Conservation (phyloP, 2,329 filamentous ascomycete species). For the Rugonectria rugulosa region DNA sequence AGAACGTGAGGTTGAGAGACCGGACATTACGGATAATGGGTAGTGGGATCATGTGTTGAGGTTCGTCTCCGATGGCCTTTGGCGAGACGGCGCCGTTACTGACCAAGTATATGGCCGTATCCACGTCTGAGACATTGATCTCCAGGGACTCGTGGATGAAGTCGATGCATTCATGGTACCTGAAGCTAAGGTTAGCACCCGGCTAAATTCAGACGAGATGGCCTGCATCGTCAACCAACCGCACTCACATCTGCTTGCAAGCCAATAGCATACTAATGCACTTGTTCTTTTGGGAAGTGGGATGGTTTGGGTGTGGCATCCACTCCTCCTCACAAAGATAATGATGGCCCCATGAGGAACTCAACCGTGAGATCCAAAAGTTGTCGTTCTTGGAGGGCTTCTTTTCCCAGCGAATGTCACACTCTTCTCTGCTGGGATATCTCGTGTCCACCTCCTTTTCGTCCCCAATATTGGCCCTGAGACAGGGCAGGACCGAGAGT, state of each 20-base stretch:
- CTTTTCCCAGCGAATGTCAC: conserved; percentile 5
- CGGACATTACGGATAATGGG: conserved; percentile 7
- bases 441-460: conserved; percentile 8
- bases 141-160: conserved; percentile 7
- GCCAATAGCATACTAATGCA: conserved; percentile 10
- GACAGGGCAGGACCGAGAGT: conserved; percentile 4
- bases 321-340: conserved; percentile 16
- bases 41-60: conserved; percentile 1
- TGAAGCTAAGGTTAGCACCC: neutral
- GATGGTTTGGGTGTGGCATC: conserved; percentile 12
- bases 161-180: conserved; percentile 9
- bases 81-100: neutral
- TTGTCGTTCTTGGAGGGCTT: conserved; percentile 1
- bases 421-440: conserved; percentile 10
- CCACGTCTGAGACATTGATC: conserved; percentile 9
- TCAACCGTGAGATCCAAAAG: conserved; percentile 9
- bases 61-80: neutral
- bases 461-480: conserved; percentile 12
- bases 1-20: conserved; percentile 5
- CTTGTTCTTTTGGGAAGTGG: conserved; percentile 6
- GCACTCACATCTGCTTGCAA: conserved; percentile 5
- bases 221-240: neutral
- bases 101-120: conserved; percentile 1
- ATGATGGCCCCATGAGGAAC: conserved; percentile 13
- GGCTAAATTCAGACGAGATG: conserved; percentile 5